Evolutionary conservation across 129 eudicot species (phyloP).

Genomic region (Smallanthus sonchifolius): DNA sequence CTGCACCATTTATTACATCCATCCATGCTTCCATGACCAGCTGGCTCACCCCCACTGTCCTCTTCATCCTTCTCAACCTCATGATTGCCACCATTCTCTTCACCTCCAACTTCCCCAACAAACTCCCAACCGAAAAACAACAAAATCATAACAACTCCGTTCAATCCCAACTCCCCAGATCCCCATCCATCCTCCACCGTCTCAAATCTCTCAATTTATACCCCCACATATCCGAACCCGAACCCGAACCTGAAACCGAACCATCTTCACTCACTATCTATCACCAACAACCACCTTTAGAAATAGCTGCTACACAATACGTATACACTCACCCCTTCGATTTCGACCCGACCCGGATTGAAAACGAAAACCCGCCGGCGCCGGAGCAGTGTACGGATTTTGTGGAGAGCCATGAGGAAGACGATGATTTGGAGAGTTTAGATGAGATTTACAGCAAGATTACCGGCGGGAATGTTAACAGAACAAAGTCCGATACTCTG

Average conservation of each 20-base stretch:
- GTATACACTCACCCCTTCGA: constrained; percentile 28
- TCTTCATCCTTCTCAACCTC: constrained; percentile 80
- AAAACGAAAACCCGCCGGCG: constrained; percentile 27
- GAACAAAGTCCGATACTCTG: constrained; percentile 69
- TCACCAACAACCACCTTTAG: constrained; percentile 16
- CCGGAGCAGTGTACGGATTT: neutral
- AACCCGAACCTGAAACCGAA: neutral
- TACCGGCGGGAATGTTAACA: constrained; percentile 24
- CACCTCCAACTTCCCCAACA: constrained; percentile 47
- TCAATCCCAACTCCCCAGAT: constrained; percentile 34
- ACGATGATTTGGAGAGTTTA: constrained; percentile 31
- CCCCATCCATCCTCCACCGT: constrained; percentile 71
- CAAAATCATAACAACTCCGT: constrained; percentile 4
- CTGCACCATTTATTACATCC: constrained; percentile 41
- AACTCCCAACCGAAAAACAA: neutral
- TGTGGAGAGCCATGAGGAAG: constrained; percentile 20
- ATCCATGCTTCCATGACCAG: constrained; percentile 68
- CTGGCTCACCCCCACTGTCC: constrained; percentile 88
- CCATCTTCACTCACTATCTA: constrained; percentile 3
- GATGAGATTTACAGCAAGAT: constrained; percentile 66
- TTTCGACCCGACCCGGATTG: constrained; percentile 17
- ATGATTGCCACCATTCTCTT: constrained; percentile 79
- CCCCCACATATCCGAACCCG: constrained; percentile 34
- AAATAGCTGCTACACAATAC: constrained; percentile 33
- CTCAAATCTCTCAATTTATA: constrained; percentile 57